Evolutionary conservation across 2,329 filamentous ascomycete species (phyloP), one percentile per base, ranked within the genome.

Genomic region (Botrytis cinerea): DNA sequence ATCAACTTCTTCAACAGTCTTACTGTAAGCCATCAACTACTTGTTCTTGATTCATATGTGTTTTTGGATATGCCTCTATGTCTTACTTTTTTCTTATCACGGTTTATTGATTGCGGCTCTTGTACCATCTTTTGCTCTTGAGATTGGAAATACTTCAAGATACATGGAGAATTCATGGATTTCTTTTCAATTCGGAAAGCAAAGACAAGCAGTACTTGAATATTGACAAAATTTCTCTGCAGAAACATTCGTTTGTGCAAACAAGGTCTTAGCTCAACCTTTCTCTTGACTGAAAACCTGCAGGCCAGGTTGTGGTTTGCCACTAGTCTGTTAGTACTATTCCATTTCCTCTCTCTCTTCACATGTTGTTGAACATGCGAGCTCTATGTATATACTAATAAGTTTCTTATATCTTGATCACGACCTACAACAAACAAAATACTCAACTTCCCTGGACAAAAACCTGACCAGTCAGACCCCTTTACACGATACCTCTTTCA

Each of bases 1-100:
- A 28, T 4, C 14, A 8, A 28, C 12, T 12, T 54, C 0, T 2
- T 54, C 0, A 16, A 1, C 14, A 28, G 2, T 28, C 28, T 54
- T 5, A 7, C 51, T 8, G 14, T 5, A 18, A 28, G 12, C 4
- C 14, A 54, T 2, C 12, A 54, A 4, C 14, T 22, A 14, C 43
- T 8, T 43, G 6, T n/a, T 18, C 4, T 10, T 43, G n/a, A 18
- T 22, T 0, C 3, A 10, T 35, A 4, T 1, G 35, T 22, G 8
- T 1, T 35, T 5, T 5, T 32, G n/a, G 14, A 22, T 46, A 12
- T 45, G 2, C 28, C 7, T 32, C 18, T 32, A 18, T 3, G 10
- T 28, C n/a, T 57, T 7, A n/a, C n/a, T 25, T 54, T 8, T 10
- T 22, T 54, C 5, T n/a, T n/a, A 3, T n/a, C 12, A 1, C 28